Base-by-base conservation (phyloP, 371 early-diverging fungal genomes). In the Saksenaea vasiformis region DNA sequence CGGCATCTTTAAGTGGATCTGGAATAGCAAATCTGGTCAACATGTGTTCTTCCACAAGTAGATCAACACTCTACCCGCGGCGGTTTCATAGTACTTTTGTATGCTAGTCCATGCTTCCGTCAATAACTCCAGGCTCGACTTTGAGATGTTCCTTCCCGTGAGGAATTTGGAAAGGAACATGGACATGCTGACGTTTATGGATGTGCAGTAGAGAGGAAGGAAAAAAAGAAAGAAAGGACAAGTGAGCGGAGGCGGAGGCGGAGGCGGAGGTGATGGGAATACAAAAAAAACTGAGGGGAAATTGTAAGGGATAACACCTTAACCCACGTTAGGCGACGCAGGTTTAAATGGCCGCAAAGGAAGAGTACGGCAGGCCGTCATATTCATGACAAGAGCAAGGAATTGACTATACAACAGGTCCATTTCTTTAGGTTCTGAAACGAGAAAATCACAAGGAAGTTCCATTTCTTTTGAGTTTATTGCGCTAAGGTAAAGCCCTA, bases 1-100 rank as follows among this genome's bases (percentile, higher is more conserved):
- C 77, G 22, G 82, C 82, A 73, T 81, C 82, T 67, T 77, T 81
- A 14, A 81, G 64, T 10, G 82, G 77, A 75, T 81, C 82, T 74
- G 53, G 13, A 60, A 15, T 26, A 60, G 47, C 47, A 39, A 41
- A 9, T 28, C 27, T 39, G n/a, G 31, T 36, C 54, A 63, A 38
- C 15, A 17, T 28, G 53, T 58, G 5, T 27, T 58, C 28, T 54
- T 22, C 27, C n/a, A 27, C 54, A 54, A 14, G 35, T 37, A 22
- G 24, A 44, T 24, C 28, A 54, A 37, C 57, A 56, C 51, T 68
- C 41, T 74, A 80, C 80, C 80, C 53, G 69, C 71, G 36, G 82
- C 76, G 31, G 82, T 78, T 65, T 81, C 82, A 58, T 81, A 81
- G 47, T 81, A 81, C 26, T 77, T 76, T 57, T 81, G 82, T 57